Evolutionary conservation across 192 early-diverging fungal genomes (phyloP), one percentile per base, ranked within the genome.

Genomic region (Funneliformis mosseae): DNA sequence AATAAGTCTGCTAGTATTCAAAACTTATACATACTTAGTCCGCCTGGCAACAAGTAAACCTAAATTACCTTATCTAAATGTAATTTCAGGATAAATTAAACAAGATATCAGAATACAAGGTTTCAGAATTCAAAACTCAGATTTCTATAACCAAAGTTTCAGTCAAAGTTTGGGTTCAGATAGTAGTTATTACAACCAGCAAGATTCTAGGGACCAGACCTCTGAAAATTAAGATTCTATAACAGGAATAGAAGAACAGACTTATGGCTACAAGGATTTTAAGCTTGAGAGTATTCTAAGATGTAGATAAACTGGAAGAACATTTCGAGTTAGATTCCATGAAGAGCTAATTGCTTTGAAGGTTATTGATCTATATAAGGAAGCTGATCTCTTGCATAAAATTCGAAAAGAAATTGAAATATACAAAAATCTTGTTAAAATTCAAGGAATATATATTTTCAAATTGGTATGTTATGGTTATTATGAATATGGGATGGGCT

Each of bases 261-360:
- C 72, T 74, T 74, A 74, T 74, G 72, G 72, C 45, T 74, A 74
- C 33, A 74, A 50, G 11, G 72, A 74, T 3, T 55, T 74, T 43
- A 74, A 74, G 72, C 72, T 74, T 74, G 46, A 74, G 72, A 46
- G 72, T 74, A 74, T 74, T 74, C 33, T 74, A 74, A 46, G 72
- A 74, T 55, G 72, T 74, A 46, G 72, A 74, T 46, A 74, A 74
- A 74, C 72, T 74, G 72, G 72, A 43, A 74, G 72, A 46, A 74
- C 72, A 74, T 74, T 74, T 74, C 23, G n/a, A 74, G 72, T 46
- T n/a, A 74, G 23, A 55, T 55, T 74, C 45, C 45, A 50, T 74
- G 72, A 46, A 74, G 72, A 74, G 72, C 45, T 46, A 74, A 38
- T 74, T 74, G 72, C 72, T 74, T 12, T 74, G 72, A 74, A 74